Base-by-base conservation (phyloP, 257 asterid species). In the Parsonsia alboflavescens region DNA sequence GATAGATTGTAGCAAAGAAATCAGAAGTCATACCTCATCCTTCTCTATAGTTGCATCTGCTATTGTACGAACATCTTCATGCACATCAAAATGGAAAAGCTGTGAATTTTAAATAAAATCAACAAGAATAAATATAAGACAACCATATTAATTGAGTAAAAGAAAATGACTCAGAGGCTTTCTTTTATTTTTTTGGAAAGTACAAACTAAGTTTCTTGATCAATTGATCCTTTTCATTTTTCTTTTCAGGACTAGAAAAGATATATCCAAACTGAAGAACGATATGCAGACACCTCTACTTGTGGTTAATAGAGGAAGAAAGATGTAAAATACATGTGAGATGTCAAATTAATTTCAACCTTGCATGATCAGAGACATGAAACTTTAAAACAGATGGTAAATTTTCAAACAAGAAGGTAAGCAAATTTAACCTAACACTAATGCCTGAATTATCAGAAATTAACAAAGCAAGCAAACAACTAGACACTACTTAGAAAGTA, bases 1-100 rank as follows among this genome's bases (percentile, higher is more conserved):
- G 7, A 7, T 10, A 19, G 28, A 16, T 21, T 7, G 26, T n/a
- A 8, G 19, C 19, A 39, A 22, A 62, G 66, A 53, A 24, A 10
- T 3, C 45, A 21, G 44, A 46, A 22, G 4, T 11, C 73, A 70
- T 78, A 94, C 99, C 99, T 95, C 99, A 84, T 95, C 99, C 84
- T 95, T 95, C 91, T 95, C 99, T 7, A 88, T 86, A 62, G 96
- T 92, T 57, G 99, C 98, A 68, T 95, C 97, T 64, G 97, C 99
- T 71, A 79, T 95, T 73, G 98, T 95, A 50, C 99, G 88, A 74
- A 95, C 99, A 82, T 95, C 99, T 84, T 95, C 99, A 45, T 95
- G 99, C 24, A 95, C 99, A 83, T 95, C 99, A 73, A 95, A 95
- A 87, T 95, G 98, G 88, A 95, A 95, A 81, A 95, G 98, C 99